Percentiles rank a stretch among this genome's conserved stretches.
These are phyloP conservation scores for Ophiocordyceps camponoti-rufipedis DNA, from an alignment of 2,329 filamentous ascomycete species.

Conservation along the genomic window DNA sequence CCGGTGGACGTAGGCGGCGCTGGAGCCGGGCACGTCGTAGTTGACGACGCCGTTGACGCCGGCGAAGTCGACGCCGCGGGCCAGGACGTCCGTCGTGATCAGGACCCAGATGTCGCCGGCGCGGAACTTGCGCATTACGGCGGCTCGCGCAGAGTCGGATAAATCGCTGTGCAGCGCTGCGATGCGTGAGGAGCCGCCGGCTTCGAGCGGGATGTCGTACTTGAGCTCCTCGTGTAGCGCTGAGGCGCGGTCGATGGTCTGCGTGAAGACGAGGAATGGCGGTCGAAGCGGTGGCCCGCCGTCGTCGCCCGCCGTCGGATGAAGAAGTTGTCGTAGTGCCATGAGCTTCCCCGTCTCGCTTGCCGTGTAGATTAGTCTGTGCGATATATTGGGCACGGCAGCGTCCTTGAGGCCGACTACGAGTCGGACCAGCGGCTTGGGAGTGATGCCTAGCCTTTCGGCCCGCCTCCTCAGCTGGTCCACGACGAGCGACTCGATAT, in stretches of 20 bases:
- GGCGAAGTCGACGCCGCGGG: slow-evolving; percentile 84
- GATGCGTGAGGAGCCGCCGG: slow-evolving; percentile 67
- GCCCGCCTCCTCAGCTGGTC: slow-evolving; percentile 44
- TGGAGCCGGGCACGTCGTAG: slow-evolving; percentile 88
- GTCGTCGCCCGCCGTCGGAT: slow-evolving; percentile 42
- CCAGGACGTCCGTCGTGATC: slow-evolving; percentile 86
- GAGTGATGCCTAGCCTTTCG: slow-evolving; percentile 15
- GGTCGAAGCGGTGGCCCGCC: slow-evolving; percentile 51
- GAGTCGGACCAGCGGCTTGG: slow-evolving; percentile 51
- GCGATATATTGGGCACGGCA: slow-evolving; percentile 78
- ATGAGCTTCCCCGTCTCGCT: slow-evolving; percentile 89
- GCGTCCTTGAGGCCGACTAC: slow-evolving; percentile 96
- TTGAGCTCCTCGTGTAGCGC: slow-evolving; percentile 78
- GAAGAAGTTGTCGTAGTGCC: slow-evolving; percentile 74
- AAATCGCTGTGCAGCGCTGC: slow-evolving; percentile 83
- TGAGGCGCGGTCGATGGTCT: slow-evolving; percentile 80
- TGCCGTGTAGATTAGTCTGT: slow-evolving; percentile 78
- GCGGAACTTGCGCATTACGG: slow-evolving; percentile 78
- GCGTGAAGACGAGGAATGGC: slow-evolving; percentile 88
- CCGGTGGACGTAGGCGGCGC: slow-evolving; percentile 81
- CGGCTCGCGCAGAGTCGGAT: slow-evolving; percentile 53
- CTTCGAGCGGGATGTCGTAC: slow-evolving; percentile 83
- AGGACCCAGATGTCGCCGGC: slow-evolving; percentile 89
- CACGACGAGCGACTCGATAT: slow-evolving; percentile 62
- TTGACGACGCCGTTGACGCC: slow-evolving; percentile 94